Conservation (phyloP, 768 basidiomycete genomes). For the Rhizopogon vinicolor region DNA sequence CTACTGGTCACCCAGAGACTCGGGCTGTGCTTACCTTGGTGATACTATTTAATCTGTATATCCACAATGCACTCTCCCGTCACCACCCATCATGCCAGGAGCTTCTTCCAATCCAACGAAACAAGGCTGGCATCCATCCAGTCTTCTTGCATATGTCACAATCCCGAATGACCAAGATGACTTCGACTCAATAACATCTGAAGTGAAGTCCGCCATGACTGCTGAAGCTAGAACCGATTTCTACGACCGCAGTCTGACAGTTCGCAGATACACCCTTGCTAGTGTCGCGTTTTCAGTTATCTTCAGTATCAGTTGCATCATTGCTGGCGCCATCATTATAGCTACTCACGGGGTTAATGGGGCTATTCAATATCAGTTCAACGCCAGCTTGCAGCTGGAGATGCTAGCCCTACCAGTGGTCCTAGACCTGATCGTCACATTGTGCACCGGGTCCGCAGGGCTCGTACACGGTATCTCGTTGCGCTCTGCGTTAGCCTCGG, state of each 20-base stretch:
- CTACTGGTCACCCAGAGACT: too few species aligned
- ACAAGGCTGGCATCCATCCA: not conserved
- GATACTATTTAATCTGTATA: not conserved
- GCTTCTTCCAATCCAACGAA: not conserved
- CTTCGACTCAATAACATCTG: not conserved
- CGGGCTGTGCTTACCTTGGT: too few species aligned
- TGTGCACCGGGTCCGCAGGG: slow-evolving; percentile 26
- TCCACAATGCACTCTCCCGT: not conserved
- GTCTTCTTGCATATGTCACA: not conserved
- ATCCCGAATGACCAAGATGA: not conserved
- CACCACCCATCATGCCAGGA: not conserved
- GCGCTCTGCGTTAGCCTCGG: too few species aligned
- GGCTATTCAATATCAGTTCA: slow-evolving; percentile 10
- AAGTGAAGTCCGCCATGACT: not conserved
- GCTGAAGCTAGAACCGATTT: slow-evolving; percentile 18
- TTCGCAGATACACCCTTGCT: slow-evolving; percentile 19
- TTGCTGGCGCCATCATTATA: slow-evolving; percentile 11
- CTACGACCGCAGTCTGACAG: slow-evolving; percentile 20
- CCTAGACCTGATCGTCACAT: slow-evolving; percentile 20
- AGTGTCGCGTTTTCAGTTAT: slow-evolving; percentile 18
- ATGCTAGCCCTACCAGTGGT: slow-evolving; percentile 14
- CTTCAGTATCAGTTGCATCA: slow-evolving; percentile 19
- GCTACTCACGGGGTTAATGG: not conserved
- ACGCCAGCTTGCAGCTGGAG: slow-evolving; percentile 13
- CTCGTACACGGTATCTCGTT: not conserved